A percentile compares a stretch with the other conserved stretches of the same genome.
Conservation (phyloP, 352 stramenopile genomes). For the Phytophthora melonis region DNA sequence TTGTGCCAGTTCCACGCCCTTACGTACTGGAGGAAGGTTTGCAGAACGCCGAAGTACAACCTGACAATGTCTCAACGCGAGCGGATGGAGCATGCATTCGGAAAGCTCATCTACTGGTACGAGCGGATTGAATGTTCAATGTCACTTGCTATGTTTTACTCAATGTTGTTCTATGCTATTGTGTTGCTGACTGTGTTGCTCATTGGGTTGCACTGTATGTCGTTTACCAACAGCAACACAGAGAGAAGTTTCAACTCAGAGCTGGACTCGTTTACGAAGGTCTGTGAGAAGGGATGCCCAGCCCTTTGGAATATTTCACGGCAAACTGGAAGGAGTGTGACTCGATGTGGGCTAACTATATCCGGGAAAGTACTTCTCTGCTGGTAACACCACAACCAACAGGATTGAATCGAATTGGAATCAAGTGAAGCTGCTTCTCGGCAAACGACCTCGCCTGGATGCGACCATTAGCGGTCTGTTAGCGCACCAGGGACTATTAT, state of each 20-base stretch:
- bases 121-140: neutral
- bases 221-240: slow-evolving; percentile 3
- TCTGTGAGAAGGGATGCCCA: slow-evolving; percentile 1
- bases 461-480: slow-evolving; percentile 8
- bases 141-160: slow-evolving; percentile 11
- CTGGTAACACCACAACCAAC: slow-evolving; percentile 35
- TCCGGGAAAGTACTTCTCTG: slow-evolving; percentile 16
- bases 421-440: slow-evolving; percentile 28
- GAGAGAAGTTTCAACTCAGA: neutral
- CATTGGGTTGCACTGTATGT: neutral
- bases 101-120: slow-evolving; percentile 14
- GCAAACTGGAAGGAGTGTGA: slow-evolving; percentile 22
- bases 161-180: neutral
- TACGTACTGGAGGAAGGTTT: too few species aligned
- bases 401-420: slow-evolving; percentile 35
- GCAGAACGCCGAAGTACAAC: slow-evolving; percentile 13
- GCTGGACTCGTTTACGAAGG: neutral
- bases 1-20: slow-evolving; percentile 21
- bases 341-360: slow-evolving; percentile 31
- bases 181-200: slow-evolving; percentile 8
- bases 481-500: slow-evolving; percentile 15
- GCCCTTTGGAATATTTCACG: slow-evolving; percentile 13
- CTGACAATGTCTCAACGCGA: slow-evolving; percentile 24
- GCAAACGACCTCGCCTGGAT: slow-evolving; percentile 11
- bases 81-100: neutral